Evolutionary conservation across 2,329 filamentous ascomycete genomes (phyloP), one percentile per base, ranked within the genome.

Genomic region (Alternaria gansuensis): DNA sequence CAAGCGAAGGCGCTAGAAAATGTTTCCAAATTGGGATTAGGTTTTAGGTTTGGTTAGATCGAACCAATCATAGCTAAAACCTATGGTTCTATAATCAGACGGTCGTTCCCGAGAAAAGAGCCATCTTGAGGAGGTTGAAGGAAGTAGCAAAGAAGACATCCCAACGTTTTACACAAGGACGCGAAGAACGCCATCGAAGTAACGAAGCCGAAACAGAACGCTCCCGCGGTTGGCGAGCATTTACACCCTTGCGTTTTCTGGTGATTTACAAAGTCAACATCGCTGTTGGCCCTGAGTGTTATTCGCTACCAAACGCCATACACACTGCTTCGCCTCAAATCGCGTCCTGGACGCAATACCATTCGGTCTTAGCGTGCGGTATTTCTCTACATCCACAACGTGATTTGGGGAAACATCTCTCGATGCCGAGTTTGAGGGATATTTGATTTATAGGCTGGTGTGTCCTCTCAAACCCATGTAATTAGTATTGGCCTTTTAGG

Each of bases 21-120:
- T 26, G 40, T 61, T 63, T 61, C 57, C 60, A 29, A 10, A 43
- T 13, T 31, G 4, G 46, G 53, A 6, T 33, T 39, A 46, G 48
- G 33, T 26, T 14, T 6, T 21, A n/a, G 13, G 1, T 3, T 31
- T 4, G 24, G 13, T 29, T 5, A 13, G 8, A 33, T 49, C 21
- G 31, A 2, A 17, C 33, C 11, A 46, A 46, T 46, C 29, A 24
- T 10, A 9, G 10, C 11, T 9, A 4, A 13, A 9, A 23, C 2
- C 6, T 10, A 4, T 34, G 17, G 2, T n/a, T 14, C 29, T 46
- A 11, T 24, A 46, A 34, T 10, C 7, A 9, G 3, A 23, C 5
- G 10, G 17, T 13, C 9, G 37, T 39, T 0, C 23, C 10, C 10
- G 14, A 9, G 3, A 17, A 34, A n/a, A 17, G 31, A 33, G 29